A percentile compares a stretch with the other conserved stretches of the same genome.
Conservation (phyloP, 345 rosid genomes). For the Sisymbrium irio region DNA sequence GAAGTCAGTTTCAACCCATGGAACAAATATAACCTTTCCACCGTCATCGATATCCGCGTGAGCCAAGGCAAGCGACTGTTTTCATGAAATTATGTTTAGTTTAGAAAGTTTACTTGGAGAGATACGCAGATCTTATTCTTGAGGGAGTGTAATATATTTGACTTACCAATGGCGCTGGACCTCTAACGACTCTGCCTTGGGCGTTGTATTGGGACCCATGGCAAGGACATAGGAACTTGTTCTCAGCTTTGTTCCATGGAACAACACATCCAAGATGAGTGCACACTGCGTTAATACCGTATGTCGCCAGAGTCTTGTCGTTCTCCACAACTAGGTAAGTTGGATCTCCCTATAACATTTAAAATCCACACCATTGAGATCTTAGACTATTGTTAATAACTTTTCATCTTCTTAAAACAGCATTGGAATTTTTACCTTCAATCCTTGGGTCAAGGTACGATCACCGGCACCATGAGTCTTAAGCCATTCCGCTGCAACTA, state of each 20-base stretch:
- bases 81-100: background rate
- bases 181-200: slow-evolving; percentile 94
- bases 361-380: background rate
- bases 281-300: slow-evolving; percentile 82
- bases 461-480: slow-evolving; percentile 86
- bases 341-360: slow-evolving; percentile 71
- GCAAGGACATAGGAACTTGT: slow-evolving; percentile 93
- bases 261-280: slow-evolving; percentile 97
- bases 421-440: slow-evolving; percentile 51
- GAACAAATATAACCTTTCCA: slow-evolving; percentile 85
- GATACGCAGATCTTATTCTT: background rate
- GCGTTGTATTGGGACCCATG: slow-evolving; percentile 98
- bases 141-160: background rate
- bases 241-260: slow-evolving; percentile 86
- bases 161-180: slow-evolving; percentile 96
- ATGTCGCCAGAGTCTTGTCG: slow-evolving; percentile 73
- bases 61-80: slow-evolving; percentile 90
- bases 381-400: background rate
- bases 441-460: slow-evolving; percentile 80
- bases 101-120: background rate
- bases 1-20: slow-evolving; percentile 95
- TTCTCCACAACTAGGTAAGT: slow-evolving; percentile 97
- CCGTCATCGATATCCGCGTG: slow-evolving; percentile 65
- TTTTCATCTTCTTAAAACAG: background rate
- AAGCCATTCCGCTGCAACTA: slow-evolving; percentile 71